Percentiles rank a stretch among this genome's conserved stretches.
phyloP scores from a whole-genome alignment of 2,329 filamentous ascomycete genomes.

The Cladobotryum mycophilum region DNA sequence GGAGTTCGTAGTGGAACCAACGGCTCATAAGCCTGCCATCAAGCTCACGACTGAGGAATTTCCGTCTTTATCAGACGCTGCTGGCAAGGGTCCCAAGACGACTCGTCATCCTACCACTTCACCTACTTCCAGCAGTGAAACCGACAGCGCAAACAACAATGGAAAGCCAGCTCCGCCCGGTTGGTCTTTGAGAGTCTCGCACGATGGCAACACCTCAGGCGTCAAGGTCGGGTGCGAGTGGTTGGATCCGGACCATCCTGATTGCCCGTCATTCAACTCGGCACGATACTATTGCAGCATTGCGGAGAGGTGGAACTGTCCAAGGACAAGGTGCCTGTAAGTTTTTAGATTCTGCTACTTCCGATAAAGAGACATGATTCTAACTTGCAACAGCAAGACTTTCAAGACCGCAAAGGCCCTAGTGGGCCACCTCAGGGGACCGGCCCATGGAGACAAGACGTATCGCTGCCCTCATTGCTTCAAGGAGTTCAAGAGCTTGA shows the following conservation, averaged over 20 bases:
- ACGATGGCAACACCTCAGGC: constrained; percentile 12
- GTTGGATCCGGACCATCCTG: constrained; percentile 37
- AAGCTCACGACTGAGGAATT: no score
- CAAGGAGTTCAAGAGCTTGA: constrained; percentile 33
- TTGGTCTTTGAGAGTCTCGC: no score
- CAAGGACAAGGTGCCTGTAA: constrained; percentile 46
- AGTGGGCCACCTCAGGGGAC: constrained; percentile 38
- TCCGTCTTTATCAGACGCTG: no score
- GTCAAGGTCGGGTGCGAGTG: constrained; percentile 10
- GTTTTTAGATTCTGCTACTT: constrained; percentile 13
- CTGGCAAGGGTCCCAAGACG: no score
- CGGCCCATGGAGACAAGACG: constrained; percentile 30
- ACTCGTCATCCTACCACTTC: no score
- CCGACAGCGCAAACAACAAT: no score
- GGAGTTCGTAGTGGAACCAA: background rate
- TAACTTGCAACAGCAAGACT: constrained; percentile 22
- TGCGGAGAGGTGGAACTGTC: constrained; percentile 46
- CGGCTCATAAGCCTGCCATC: background rate
- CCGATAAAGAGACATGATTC: background rate
- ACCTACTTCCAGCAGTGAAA: no score
- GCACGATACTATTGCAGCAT: constrained; percentile 39
- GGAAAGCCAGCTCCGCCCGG: no score
- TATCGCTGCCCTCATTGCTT: constrained; percentile 41
- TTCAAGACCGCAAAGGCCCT: constrained; percentile 30
- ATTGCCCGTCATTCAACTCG: constrained; percentile 40